Base-by-base conservation (phyloP, 2,329 filamentous ascomycete species). In the Ophiostoma australiae region DNA sequence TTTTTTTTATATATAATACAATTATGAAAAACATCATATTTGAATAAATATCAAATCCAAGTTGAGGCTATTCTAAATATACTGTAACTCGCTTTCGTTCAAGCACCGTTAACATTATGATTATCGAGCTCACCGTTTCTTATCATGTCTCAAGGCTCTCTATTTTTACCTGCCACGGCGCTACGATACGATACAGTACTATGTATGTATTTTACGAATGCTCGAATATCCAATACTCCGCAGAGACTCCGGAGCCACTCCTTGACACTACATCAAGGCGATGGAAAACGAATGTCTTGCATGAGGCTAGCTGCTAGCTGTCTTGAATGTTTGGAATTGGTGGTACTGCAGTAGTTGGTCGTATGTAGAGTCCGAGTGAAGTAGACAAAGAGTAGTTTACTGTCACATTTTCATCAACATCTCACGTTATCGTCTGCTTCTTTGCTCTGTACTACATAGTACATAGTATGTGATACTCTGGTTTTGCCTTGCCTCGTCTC, bases 261-360 rank as follows among this genome's bases (percentile, higher is more conserved):
- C 27, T 33, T 63, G 27, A 20, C 27, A 17, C 58, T 63, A 33
- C 58, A 33, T 33, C 23, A 17, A 17, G 58, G 17, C 20, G 23
- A 27, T 63, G 13, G 58, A 63, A 63, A 58, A 63, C 35, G 58
- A 63, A 33, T 63, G 58, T 63, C 58, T 63, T 63, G 58, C 58
- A 63, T 63, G 58, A 63, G 58, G 58, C 58, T 63, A 63, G 27
- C 52, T 23, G 20, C 17, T 48, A 48, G 20, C 20, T 48, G 44
- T 58, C 52, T 27, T 27, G 52, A 48, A 48, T 48, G 44, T n/a
- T 58, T 27, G 23, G 52, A 58, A 27, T 7, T 58, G 52, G 52
- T 58, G n/a, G 52, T 27, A 58, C 31, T 48, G 44, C 17, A 48
- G 44, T 6, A 48, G 44, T 39, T 48, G 44, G 44, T 48, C 17